phyloP scores from a whole-genome alignment of 352 stramenopile species.

The Salisapilia sapeloensis region DNA sequence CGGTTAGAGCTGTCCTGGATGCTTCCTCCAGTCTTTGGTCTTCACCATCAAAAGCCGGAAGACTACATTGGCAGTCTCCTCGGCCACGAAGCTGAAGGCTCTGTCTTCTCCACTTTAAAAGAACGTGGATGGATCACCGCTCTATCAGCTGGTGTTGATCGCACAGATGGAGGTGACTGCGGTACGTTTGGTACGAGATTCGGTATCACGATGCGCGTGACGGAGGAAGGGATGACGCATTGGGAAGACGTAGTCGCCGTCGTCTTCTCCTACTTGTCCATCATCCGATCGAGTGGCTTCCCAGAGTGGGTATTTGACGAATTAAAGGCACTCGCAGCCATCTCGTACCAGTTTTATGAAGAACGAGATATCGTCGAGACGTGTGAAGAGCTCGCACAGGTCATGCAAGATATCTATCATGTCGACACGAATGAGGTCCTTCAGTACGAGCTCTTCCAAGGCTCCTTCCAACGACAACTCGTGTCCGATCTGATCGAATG shows the following conservation, averaged over 20 bases:
- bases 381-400: conserved; percentile 47
- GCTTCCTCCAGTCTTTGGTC: conserved; percentile 47
- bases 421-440: conserved; percentile 32
- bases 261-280: conserved; percentile 52
- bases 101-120: conserved; percentile 69
- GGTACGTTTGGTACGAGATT: conserved; percentile 51
- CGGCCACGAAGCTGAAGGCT: conserved; percentile 72
- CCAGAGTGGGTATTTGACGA: conserved; percentile 65
- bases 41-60: conserved; percentile 54
- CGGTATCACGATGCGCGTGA: conserved; percentile 60
- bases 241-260: conserved; percentile 39
- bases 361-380: conserved; percentile 43
- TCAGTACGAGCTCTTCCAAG: conserved; percentile 45
- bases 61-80: conserved; percentile 69
- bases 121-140: conserved; percentile 56
- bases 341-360: conserved; percentile 65
- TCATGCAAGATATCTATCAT: conserved; percentile 59
- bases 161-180: conserved; percentile 56
- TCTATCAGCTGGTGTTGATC: conserved; percentile 46
- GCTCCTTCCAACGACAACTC: conserved; percentile 19
- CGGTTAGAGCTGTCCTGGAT: conserved; percentile 63
- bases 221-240: conserved; percentile 29
- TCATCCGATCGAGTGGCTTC: conserved; percentile 27
- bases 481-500: conserved; percentile 20
- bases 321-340: conserved; percentile 35